Evolutionary conservation across 768 basidiomycete genomes (phyloP), one percentile per base, ranked within the genome.

Genomic region (Cyclocybe cylindracea): DNA sequence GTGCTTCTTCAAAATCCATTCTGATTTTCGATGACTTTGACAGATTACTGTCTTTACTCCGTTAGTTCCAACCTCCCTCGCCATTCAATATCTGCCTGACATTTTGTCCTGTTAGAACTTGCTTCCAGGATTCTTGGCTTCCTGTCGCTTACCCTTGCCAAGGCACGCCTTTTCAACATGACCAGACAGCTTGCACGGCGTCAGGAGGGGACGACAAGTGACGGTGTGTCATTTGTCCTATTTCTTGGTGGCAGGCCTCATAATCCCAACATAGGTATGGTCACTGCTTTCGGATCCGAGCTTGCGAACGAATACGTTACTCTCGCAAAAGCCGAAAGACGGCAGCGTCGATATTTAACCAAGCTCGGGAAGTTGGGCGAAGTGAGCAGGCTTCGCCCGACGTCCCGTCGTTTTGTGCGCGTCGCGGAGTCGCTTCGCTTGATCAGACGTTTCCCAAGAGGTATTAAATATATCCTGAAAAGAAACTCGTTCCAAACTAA

Each of bases 261-360:
- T 14, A 37, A 41, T n/a, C n/a, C n/a, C n/a, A n/a, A n/a, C n/a
- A 19, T 59, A 91, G 87, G 74, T 10, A 91, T 84, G 62, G 73
- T 89, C 14, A 66, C 67, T 1, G 70, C 81, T 1, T 94, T 89
- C n/a, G n/a, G 2, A 71, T 86, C n/a, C 1, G 82, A 86, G 39
- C 78, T 96, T 5, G 94, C 89, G 0, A 78, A 84, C 49, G 91
- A 94, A 64, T 94, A 94, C 60, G 71, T 85, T 40, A 80, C 78
- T 34, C 77, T 98, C 1, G 94, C n/a, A 94, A 3, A 91, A 88
- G 65, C 68, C 71, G 2, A n/a, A 80, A 80, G 46, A 80, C 86
- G 35, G 93, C 94, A 0, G 74, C 71, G 1, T 61, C 70, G 2
- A 78, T 96, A 14, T 89, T 91, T 60, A 77, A 68, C n/a, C 82